Evolutionary conservation across 495 filamentous ascomycete genomes (phyloP).

Genomic region (Penicillium riverlandense): DNA sequence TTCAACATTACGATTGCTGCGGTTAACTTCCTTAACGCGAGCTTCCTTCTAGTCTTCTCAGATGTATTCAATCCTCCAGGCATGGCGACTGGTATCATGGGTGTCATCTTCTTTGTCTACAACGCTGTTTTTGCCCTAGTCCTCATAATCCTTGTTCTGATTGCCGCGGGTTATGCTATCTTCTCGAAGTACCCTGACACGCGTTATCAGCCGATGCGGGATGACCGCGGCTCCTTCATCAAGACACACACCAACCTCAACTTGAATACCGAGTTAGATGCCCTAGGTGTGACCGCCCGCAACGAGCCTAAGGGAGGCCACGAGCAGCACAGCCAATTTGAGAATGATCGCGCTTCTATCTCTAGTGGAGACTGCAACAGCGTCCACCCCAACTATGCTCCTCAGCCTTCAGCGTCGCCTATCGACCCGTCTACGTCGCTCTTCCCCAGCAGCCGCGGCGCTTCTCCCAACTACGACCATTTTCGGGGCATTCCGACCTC

Average conservation of each 20-base stretch:
- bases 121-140: slow-evolving; percentile 87
- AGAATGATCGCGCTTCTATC: no score
- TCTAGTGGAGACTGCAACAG: no score
- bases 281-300: slow-evolving; percentile 83
- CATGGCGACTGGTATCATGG: slow-evolving; percentile 84
- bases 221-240: slow-evolving; percentile 93
- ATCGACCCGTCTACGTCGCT: no score
- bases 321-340: no score
- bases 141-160: slow-evolving; percentile 77
- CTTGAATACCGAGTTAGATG: slow-evolving; percentile 91
- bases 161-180: slow-evolving; percentile 74
- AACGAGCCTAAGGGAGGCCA: slow-evolving; percentile 41
- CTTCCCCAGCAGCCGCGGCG: no score
- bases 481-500: no score
- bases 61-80: slow-evolving; percentile 73
- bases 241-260: slow-evolving; percentile 56
- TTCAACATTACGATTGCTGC: slow-evolving; percentile 88
- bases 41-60: slow-evolving; percentile 77
- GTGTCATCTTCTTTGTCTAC: slow-evolving; percentile 84
- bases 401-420: no score
- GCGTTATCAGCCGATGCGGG: slow-evolving; percentile 87
- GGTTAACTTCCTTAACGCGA: slow-evolving; percentile 83
- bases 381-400: no score
- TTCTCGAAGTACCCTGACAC: slow-evolving; percentile 90
- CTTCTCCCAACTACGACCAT: no score